A percentile compares a stretch with the other conserved stretches of the same genome.
phyloP scores from a whole-genome alignment of 2,329 filamentous ascomycete genomes.

The Calonectria henricotiae region DNA sequence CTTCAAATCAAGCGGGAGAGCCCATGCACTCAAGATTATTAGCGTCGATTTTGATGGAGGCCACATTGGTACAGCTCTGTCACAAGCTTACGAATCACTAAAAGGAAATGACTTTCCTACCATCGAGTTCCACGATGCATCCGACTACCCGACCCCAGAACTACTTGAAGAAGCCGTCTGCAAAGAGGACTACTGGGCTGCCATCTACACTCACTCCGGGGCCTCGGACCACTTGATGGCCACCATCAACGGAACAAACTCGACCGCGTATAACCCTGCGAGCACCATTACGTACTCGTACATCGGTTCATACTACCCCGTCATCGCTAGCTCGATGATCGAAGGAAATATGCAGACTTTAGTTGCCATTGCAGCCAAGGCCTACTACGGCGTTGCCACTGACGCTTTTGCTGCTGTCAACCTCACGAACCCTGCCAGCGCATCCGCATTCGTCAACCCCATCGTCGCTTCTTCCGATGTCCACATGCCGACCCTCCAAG shows the following conservation, averaged over 20 bases:
- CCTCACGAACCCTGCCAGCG: conserved; percentile 47
- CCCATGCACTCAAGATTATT: conserved; percentile 52
- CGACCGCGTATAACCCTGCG: conserved; percentile 54
- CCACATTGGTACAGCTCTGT: conserved; percentile 55
- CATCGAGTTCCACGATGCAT: conserved; percentile 50
- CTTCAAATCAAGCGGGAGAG: conserved; percentile 48
- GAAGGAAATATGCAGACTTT: conserved; percentile 53
- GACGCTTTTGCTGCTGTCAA: conserved; percentile 46
- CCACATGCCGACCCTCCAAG: conserved; percentile 57
- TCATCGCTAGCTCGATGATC: conserved; percentile 53
- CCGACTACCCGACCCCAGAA: conserved; percentile 50
- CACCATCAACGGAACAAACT: conserved; percentile 50
- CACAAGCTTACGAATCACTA: conserved; percentile 55
- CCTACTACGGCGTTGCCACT: conserved; percentile 51
- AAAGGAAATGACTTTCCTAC: conserved; percentile 55
- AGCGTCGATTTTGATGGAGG: conserved; percentile 56
- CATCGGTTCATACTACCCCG: conserved; percentile 58
- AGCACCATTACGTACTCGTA: conserved; percentile 57
- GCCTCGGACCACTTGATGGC: conserved; percentile 55
- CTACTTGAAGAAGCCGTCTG: conserved; percentile 58
- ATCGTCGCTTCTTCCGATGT: conserved; percentile 52
- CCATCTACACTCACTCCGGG: conserved; percentile 55
- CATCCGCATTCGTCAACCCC: conserved; percentile 57
- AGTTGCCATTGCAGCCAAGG: conserved; percentile 47
- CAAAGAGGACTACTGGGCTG: conserved; percentile 58